Evolutionary conservation across 768 basidiomycete species (phyloP).

Genomic region (Fomitopsis pulvina): DNA sequence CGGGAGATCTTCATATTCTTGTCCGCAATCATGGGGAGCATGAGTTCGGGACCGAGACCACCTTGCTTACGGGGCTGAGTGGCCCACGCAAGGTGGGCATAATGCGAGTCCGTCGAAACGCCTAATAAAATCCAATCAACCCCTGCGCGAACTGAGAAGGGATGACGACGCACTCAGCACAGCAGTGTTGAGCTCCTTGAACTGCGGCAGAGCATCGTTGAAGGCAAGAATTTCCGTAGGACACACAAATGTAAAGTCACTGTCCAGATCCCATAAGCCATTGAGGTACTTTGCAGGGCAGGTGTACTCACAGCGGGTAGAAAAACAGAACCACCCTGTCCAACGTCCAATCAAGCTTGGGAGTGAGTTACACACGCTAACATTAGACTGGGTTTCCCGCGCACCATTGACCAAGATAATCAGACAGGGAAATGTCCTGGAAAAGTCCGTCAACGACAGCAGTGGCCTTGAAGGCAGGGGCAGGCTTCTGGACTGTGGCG

Average conservation of each 20-base stretch:
- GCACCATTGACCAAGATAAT: conserved; percentile 80
- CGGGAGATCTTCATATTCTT: conserved; percentile 72
- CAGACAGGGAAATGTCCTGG: conserved; percentile 65
- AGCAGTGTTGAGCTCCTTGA: conserved; percentile 64
- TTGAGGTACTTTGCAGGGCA: neutral
- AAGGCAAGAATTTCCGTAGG: conserved; percentile 96
- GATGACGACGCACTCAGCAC: conserved; percentile 57
- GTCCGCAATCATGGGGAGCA: conserved; percentile 79
- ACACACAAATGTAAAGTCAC: conserved; percentile 87
- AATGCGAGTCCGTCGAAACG: conserved; percentile 87
- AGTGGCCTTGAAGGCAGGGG: conserved; percentile 71
- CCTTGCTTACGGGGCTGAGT: conserved; percentile 77
- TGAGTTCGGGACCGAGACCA: conserved; percentile 84
- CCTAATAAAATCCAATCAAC: conserved; percentile 29
- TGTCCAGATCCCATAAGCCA: conserved; percentile 21
- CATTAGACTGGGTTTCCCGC: conserved; percentile 13
- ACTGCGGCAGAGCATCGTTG: conserved; percentile 77
- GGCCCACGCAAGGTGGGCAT: conserved; percentile 84
- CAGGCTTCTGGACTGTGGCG: conserved; percentile 64
- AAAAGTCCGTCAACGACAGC: conserved; percentile 76
- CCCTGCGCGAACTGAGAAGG: neutral
- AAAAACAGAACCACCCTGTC: conserved; percentile 88
- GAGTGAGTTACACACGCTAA: conserved; percentile 3
- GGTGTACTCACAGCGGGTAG: conserved; percentile 74
- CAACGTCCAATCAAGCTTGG: neutral